Percentiles rank a stretch among this genome's conserved stretches.
Conservation (phyloP, 1,284 basidiomycete species). For the Coriolopsis trogii region DNA sequence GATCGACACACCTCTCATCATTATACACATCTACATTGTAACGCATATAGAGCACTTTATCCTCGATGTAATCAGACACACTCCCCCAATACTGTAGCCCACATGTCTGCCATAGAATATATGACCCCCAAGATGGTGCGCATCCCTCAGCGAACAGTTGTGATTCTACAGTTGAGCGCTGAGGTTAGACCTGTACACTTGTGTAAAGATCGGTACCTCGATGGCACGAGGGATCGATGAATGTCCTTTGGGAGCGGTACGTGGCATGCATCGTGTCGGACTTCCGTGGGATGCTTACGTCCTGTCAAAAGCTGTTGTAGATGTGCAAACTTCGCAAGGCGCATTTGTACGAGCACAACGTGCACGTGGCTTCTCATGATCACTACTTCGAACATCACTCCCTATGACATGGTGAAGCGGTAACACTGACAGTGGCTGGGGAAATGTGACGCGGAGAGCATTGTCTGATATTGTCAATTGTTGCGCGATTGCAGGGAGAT, state of each 20-base stretch:
- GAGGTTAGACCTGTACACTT: not conserved
- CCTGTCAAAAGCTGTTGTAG: no score
- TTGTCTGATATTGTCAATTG: not conserved
- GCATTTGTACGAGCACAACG: no score
- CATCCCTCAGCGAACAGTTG: not conserved
- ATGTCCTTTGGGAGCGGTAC: not conserved
- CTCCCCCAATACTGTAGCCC: slow-evolving; percentile 1
- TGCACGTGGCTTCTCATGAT: no score
- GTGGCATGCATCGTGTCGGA: no score
- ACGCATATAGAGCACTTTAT: not conserved
- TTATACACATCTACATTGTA: not conserved
- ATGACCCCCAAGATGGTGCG: slow-evolving; percentile 3
- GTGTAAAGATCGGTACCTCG: not conserved
- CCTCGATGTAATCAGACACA: slow-evolving; percentile 1
- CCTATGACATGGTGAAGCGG: no score
- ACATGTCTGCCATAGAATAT: slow-evolving; percentile 1
- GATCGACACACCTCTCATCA: not conserved
- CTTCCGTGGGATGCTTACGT: slow-evolving; percentile 1
- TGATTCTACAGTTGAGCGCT: not conserved
- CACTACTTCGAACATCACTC: no score
- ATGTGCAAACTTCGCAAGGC: no score
- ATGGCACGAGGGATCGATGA: slow-evolving; percentile 8
- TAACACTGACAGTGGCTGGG: no score
- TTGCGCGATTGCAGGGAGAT: slow-evolving; percentile 7
- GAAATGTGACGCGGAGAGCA: not conserved